These are phyloP conservation scores for Alternaria longipes DNA, from an alignment of 2,329 filamentous ascomycete genomes.

Conservation along the genomic window DNA sequence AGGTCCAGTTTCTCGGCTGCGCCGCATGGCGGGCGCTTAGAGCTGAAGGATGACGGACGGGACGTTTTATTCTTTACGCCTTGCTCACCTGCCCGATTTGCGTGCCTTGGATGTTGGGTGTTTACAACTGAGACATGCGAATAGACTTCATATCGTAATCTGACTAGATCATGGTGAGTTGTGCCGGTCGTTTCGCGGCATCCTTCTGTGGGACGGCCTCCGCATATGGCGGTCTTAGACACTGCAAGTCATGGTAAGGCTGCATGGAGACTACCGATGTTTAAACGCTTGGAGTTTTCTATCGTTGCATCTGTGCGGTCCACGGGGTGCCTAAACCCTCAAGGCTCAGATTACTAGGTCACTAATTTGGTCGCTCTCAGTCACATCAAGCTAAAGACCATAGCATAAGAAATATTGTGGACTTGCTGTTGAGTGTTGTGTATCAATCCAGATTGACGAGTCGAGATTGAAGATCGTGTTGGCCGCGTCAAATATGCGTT, in stretches of 20 bases:
- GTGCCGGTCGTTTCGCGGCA: conserved; percentile 1
- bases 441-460: background rate
- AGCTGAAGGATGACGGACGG: conserved; percentile 14
- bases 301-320: background rate
- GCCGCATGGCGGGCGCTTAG: conserved; percentile 18
- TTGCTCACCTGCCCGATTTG: conserved; percentile 8
- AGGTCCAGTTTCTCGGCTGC: conserved; percentile 5
- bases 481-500: conserved; percentile 7
- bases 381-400: background rate
- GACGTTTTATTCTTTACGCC: conserved; percentile 11
- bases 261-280: conserved; percentile 6
- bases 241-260: conserved; percentile 5
- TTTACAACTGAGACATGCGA: conserved; percentile 16
- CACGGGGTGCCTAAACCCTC: background rate
- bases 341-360: background rate
- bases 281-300: conserved; percentile 1
- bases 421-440: background rate
- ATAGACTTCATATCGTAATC: background rate
- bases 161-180: background rate
- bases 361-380: background rate
- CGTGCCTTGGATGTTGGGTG: background rate
- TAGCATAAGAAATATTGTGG: background rate
- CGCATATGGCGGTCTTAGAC: background rate
- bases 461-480: conserved; percentile 6
- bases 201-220: conserved; percentile 1